Evolutionary conservation across 768 basidiomycete species (phyloP).

Genomic region (Leccinum ochraceum): DNA sequence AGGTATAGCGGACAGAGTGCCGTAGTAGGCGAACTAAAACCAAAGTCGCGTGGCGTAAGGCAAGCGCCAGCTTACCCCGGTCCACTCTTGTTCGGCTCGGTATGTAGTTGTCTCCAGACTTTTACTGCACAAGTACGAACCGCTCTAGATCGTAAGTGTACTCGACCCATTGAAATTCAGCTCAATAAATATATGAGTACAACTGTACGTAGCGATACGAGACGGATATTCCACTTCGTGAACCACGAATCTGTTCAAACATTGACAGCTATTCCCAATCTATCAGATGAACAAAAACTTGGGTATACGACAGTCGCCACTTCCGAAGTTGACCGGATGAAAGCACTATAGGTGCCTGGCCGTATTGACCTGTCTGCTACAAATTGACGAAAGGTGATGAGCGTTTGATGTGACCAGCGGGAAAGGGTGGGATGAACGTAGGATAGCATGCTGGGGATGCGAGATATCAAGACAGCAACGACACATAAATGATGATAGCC

Average conservation of each 20-base stretch:
- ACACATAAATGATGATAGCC: slow-evolving; percentile 24
- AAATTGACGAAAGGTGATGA: slow-evolving; percentile 9
- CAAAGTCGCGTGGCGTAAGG: neutral
- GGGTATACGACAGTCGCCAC: slow-evolving; percentile 21
- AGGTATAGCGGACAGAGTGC: neutral
- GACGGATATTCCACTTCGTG: neutral
- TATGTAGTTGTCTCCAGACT: neutral
- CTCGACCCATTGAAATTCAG: neutral
- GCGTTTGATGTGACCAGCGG: neutral
- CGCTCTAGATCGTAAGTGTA: no score
- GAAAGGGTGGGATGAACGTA: neutral
- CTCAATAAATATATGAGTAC: neutral
- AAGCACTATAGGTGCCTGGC: slow-evolving; percentile 12
- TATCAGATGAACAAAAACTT: slow-evolving; percentile 11
- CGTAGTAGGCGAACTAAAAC: neutral
- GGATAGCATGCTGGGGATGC: slow-evolving; percentile 23
- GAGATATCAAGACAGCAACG: slow-evolving; percentile 31
- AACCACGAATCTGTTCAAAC: slow-evolving; percentile 1
- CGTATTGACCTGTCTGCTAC: slow-evolving; percentile 13
- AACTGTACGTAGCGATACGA: slow-evolving; percentile 4
- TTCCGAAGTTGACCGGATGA: slow-evolving; percentile 1
- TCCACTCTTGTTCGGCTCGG: neutral
- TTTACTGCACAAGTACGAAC: no score
- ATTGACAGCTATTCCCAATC: neutral
- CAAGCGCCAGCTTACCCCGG: neutral